These are phyloP conservation scores for Kluyveromyces wickerhamii DNA, from an alignment of 805 yeast species.

Conservation along the genomic window DNA sequence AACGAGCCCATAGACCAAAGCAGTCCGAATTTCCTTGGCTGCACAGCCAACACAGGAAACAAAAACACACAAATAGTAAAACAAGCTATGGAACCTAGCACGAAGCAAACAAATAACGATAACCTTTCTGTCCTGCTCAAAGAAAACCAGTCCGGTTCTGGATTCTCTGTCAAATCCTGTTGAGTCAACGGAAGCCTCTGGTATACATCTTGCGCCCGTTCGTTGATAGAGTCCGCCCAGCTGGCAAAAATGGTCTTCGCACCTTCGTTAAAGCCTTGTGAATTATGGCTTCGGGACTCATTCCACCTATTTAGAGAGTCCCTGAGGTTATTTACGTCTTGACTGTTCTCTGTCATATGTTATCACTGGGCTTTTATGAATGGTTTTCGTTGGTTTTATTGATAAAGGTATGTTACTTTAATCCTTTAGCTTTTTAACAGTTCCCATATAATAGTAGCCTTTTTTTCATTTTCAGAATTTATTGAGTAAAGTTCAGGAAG, in stretches of 20 bases:
- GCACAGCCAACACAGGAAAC: slow-evolving; percentile 81
- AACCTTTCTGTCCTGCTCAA: slow-evolving; percentile 74
- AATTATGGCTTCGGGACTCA: slow-evolving; percentile 20
- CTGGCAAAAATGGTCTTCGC: slow-evolving; percentile 33
- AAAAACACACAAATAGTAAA: slow-evolving; percentile 74
- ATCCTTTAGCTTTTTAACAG: no score
- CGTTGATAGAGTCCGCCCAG: slow-evolving; percentile 33
- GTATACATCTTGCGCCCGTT: slow-evolving; percentile 48
- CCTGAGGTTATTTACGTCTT: slow-evolving; percentile 24
- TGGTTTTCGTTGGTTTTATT: no score
- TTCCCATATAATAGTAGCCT: no score
- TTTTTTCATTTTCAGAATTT: no score
- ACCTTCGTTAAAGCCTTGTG: slow-evolving; percentile 26
- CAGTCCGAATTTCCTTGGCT: slow-evolving; percentile 86
- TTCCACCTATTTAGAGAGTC: slow-evolving; percentile 37
- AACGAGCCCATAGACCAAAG: slow-evolving; percentile 89
- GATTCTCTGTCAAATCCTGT: slow-evolving; percentile 37
- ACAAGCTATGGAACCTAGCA: slow-evolving; percentile 71
- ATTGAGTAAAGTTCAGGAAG: no score
- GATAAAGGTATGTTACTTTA: no score
- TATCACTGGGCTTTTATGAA: no score
- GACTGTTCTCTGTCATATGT: slow-evolving; percentile 13
- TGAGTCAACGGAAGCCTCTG: slow-evolving; percentile 57
- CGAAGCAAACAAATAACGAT: slow-evolving; percentile 66
- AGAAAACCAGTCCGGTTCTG: slow-evolving; percentile 72